Conservation (phyloP, 73 alveolate species). For the Blepharisma japonicum region DNA sequence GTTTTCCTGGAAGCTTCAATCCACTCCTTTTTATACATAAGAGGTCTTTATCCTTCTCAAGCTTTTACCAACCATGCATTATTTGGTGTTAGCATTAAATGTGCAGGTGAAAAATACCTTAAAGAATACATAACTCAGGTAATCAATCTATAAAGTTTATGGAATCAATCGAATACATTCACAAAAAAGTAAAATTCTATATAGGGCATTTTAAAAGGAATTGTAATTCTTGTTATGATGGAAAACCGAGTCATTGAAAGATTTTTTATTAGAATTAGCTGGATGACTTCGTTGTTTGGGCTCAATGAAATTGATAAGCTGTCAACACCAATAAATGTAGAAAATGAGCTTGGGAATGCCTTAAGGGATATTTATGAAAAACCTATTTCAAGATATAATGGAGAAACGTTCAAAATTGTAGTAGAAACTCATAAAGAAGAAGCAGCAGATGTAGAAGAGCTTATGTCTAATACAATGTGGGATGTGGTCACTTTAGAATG, state of each 20-base stretch:
- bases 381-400: background rate
- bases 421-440: conserved; percentile 17
- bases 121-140: background rate
- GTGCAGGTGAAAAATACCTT: conserved; percentile 14
- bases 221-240: background rate
- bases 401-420: background rate
- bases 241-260: background rate
- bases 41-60: conserved; percentile 21
- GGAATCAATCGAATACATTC: conserved; percentile 1
- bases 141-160: background rate
- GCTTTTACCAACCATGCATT: background rate
- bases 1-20: conserved; percentile 18
- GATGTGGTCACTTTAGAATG: background rate
- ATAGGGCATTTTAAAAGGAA: background rate
- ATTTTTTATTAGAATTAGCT: background rate
- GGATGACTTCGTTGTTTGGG: background rate
- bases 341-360: background rate
- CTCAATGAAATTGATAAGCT: background rate
- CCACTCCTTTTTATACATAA: background rate
- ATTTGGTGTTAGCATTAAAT: background rate
- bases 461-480: background rate
- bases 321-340: background rate
- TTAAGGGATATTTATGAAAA: background rate
- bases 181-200: background rate
- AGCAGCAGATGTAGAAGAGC: conserved; percentile 11